phyloP scores from a whole-genome alignment of 108 stramenopile genomes.

The Skeletonema costatum region DNA sequence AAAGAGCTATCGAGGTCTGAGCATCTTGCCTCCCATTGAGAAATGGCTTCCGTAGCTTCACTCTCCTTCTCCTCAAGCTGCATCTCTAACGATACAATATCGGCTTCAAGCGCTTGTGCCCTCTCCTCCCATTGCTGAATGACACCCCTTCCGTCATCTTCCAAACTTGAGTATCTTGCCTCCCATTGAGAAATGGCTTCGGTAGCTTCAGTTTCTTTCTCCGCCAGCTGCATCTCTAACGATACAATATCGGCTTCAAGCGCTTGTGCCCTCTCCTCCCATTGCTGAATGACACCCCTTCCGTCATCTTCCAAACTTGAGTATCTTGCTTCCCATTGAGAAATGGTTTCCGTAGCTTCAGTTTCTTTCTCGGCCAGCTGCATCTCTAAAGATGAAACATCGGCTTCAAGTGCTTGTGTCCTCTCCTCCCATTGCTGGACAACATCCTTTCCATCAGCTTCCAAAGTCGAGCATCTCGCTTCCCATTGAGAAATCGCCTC shows the following conservation, averaged over 20 bases:
- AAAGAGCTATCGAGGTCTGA: slow-evolving; percentile 22
- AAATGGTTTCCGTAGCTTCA: slow-evolving; percentile 51
- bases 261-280: slow-evolving; percentile 39
- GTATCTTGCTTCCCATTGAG: slow-evolving; percentile 53
- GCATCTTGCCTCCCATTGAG: slow-evolving; percentile 46
- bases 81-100: slow-evolving; percentile 37
- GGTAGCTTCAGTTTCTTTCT: slow-evolving; percentile 50
- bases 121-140: slow-evolving; percentile 46
- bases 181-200: slow-evolving; percentile 57
- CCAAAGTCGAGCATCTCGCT: slow-evolving; percentile 40
- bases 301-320: slow-evolving; percentile 37
- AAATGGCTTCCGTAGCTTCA: slow-evolving; percentile 52
- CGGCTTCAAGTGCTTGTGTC: slow-evolving; percentile 46
- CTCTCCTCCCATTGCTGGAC: slow-evolving; percentile 47
- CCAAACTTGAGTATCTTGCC: slow-evolving; percentile 37
- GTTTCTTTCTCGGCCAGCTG: slow-evolving; percentile 45
- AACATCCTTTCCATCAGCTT: slow-evolving; percentile 28
- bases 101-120: slow-evolving; percentile 41
- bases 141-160: slow-evolving; percentile 25
- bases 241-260: slow-evolving; percentile 47
- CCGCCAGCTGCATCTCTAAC: slow-evolving; percentile 40
- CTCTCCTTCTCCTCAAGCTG: slow-evolving; percentile 45
- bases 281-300: slow-evolving; percentile 29
- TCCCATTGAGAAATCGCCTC: slow-evolving; percentile 67
- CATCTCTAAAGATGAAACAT: slow-evolving; percentile 37